phyloP scores from a whole-genome alignment of 2,329 filamentous ascomycete genomes.

The Elsinoe necatrix region DNA sequence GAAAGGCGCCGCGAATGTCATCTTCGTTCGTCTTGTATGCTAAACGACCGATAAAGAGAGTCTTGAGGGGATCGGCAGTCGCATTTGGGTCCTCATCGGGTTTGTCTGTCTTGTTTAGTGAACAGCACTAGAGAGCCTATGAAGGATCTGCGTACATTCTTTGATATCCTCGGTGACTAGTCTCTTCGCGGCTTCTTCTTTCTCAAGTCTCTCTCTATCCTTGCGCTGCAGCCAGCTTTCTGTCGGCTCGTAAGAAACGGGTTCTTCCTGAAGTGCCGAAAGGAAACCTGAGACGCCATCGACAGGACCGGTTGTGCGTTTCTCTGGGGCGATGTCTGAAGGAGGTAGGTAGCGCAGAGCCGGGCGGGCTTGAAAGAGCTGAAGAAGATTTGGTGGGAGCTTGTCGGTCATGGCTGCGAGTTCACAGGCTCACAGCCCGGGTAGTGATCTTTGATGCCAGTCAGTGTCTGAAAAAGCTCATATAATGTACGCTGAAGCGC shows the following conservation, averaged over 20 bases:
- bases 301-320: slow-evolving; percentile 66
- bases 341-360: slow-evolving; percentile 83
- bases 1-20: slow-evolving; percentile 85
- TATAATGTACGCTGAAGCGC: neutral
- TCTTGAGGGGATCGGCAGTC: slow-evolving; percentile 89
- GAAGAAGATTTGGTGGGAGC: slow-evolving; percentile 82
- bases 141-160: slow-evolving; percentile 20
- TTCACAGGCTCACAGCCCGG: slow-evolving; percentile 11
- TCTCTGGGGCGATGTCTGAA: slow-evolving; percentile 71
- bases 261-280: slow-evolving; percentile 64
- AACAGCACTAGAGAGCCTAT: too few species aligned
- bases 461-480: neutral
- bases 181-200: slow-evolving; percentile 58
- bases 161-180: slow-evolving; percentile 55
- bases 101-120: slow-evolving; percentile 51
- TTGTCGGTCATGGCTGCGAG: slow-evolving; percentile 75
- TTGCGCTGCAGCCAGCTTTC: slow-evolving; percentile 89
- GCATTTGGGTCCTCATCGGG: slow-evolving; percentile 80
- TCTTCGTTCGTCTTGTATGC: slow-evolving; percentile 83
- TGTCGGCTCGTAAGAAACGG: slow-evolving; percentile 67
- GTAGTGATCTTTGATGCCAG: slow-evolving; percentile 11
- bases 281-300: slow-evolving; percentile 68
- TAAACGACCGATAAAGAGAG: slow-evolving; percentile 81
- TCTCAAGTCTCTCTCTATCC: slow-evolving; percentile 76
- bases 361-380: slow-evolving; percentile 90